Conservation (phyloP, 2,329 filamentous ascomycete species). For the Chaetomium sp. region DNA sequence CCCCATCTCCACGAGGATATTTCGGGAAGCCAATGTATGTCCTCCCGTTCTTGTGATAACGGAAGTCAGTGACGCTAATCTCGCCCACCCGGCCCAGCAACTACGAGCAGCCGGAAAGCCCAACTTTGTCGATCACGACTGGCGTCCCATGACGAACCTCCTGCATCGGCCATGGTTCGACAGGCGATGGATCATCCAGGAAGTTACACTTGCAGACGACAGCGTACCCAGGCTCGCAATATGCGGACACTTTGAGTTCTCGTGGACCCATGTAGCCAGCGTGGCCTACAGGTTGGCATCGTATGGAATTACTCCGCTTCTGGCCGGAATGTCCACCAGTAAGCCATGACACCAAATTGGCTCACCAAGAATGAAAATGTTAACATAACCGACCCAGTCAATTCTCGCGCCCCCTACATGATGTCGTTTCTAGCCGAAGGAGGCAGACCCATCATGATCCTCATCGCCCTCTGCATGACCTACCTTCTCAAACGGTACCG, state of each 20-base stretch:
- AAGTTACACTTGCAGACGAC: conserved; percentile 8
- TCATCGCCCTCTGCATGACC: neutral
- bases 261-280: conserved; percentile 8
- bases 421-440: neutral
- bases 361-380: neutral
- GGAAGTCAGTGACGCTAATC: neutral
- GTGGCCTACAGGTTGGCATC: neutral
- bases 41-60: neutral
- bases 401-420: neutral
- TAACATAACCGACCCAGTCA: neutral
- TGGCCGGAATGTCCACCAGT: conserved; percentile 8
- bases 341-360: neutral
- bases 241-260: conserved; percentile 10
- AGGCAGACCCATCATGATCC: neutral
- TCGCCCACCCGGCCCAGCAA: neutral
- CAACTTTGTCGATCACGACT: conserved; percentile 11
- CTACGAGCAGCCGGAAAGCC: conserved; percentile 4
- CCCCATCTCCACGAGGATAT: neutral
- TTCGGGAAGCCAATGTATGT: neutral
- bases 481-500: conserved; percentile 1
- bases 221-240: conserved; percentile 8
- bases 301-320: neutral
- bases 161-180: conserved; percentile 9
- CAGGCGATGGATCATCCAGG: conserved; percentile 17
- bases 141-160: neutral